Percentiles rank a stretch among this genome's conserved stretches.
These are phyloP conservation scores for Sporothrix schenckii DNA, from an alignment of 2,329 filamentous ascomycete genomes.

Conservation along the genomic window DNA sequence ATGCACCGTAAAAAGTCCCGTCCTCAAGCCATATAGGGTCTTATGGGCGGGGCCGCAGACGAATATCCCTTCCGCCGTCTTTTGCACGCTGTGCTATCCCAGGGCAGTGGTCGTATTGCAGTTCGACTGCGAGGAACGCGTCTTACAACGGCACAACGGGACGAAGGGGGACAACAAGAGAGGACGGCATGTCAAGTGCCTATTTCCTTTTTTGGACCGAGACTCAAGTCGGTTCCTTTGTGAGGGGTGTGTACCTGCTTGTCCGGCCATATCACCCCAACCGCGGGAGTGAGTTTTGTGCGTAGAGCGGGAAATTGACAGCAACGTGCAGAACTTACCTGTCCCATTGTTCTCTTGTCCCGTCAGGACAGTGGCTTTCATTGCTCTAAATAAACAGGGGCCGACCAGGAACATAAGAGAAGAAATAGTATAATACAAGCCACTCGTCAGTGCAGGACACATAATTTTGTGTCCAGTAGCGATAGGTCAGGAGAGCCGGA, in stretches of 20 bases:
- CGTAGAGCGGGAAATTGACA: background rate
- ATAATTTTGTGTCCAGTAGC: background rate
- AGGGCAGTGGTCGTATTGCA: background rate
- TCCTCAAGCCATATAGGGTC: background rate
- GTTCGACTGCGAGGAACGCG: background rate
- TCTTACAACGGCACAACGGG: background rate
- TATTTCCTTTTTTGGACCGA: conserved; percentile 14
- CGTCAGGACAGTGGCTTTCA: background rate
- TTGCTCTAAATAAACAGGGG: background rate
- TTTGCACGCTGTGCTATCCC: background rate
- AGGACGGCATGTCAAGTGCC: conserved; percentile 11
- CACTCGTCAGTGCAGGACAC: background rate
- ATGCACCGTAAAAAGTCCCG: background rate
- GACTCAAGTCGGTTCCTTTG: background rate
- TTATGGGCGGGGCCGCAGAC: background rate
- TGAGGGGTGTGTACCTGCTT: background rate
- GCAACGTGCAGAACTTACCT: background rate
- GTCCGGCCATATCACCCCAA: background rate
- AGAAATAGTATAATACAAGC: background rate
- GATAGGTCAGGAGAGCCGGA: background rate
- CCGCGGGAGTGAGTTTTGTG: background rate
- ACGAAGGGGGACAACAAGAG: background rate
- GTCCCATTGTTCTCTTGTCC: background rate
- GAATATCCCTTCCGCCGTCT: background rate
- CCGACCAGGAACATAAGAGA: background rate